A percentile compares a stretch with the other conserved stretches of the same genome.
phyloP scores from a whole-genome alignment of 352 stramenopile species.

The Pseudoperonospora humuli region DNA sequence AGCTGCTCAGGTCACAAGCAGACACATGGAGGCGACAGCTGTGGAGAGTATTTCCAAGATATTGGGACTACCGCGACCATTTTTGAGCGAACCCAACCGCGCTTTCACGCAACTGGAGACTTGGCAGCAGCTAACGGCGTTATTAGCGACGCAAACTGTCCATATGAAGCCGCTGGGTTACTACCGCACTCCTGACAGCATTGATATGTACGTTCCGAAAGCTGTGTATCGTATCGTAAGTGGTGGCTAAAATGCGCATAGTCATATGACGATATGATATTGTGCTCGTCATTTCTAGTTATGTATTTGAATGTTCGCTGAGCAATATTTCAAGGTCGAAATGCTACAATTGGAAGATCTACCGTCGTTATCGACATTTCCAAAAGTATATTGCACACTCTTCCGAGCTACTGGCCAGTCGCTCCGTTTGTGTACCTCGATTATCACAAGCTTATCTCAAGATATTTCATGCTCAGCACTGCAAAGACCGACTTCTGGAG shows the following conservation, averaged over 20 bases:
- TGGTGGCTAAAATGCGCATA: too few species aligned
- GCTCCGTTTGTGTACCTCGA: conserved; percentile 37
- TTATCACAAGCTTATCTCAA: conserved; percentile 77
- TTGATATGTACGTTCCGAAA: conserved; percentile 56
- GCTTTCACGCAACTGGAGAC: conserved; percentile 56
- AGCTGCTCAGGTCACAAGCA: too few species aligned
- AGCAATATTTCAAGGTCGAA: conserved; percentile 6
- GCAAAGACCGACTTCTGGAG: conserved; percentile 68
- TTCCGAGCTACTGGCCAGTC: conserved; percentile 38
- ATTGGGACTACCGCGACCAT: conserved; percentile 52
- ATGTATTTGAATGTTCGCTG: conserved; percentile 71
- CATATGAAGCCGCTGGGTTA: conserved; percentile 59
- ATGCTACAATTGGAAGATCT: conserved; percentile 69
- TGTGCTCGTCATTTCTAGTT: conserved; percentile 26
- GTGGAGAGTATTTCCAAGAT: conserved; percentile 47
- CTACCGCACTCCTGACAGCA: conserved; percentile 67
- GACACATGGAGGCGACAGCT: conserved; percentile 35
- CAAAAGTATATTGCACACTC: conserved; percentile 64
- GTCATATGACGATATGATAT: conserved; percentile 1
- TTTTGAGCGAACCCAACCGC: conserved; percentile 53
- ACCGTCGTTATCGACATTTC: conserved; percentile 80
- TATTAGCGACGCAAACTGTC: conserved; percentile 43
- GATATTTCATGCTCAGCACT: conserved; percentile 72
- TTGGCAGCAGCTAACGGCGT: conserved; percentile 47
- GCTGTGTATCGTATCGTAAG: not conserved